phyloP scores from a whole-genome alignment of 78 protist species.

The Monocercomonoides exilis region DNA sequence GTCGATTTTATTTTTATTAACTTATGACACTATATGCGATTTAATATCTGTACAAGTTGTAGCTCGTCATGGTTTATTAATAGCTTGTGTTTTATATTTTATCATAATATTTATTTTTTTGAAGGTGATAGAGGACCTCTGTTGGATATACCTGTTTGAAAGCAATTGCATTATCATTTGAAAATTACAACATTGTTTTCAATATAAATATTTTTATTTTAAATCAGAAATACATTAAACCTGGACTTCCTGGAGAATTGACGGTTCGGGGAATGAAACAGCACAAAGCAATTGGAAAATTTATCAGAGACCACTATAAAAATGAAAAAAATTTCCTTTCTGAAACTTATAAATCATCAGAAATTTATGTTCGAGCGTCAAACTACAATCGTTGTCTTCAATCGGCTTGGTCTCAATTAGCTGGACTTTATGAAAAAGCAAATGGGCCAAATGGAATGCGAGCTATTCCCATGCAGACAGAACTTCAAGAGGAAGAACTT shows the following conservation, averaged over 20 bases:
- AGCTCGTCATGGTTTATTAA: no score
- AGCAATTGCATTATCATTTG: no score
- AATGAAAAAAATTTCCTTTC: not conserved
- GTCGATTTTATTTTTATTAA: no score
- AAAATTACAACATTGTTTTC: no score
- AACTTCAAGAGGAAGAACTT: not conserved
- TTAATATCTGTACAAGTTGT: no score
- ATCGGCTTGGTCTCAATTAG: not conserved
- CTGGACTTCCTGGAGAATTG: slow-evolving; percentile 1
- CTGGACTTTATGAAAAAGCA: not conserved
- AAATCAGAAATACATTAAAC: no score
- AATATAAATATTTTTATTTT: no score
- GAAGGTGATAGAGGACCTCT: no score
- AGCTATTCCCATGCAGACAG: not conserved
- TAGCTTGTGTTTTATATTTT: no score
- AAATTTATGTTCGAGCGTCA: not conserved
- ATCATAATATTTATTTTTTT: no score
- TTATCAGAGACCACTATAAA: not conserved
- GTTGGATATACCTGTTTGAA: no score
- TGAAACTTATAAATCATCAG: not conserved
- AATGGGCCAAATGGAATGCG: not conserved
- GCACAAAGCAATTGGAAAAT: not conserved
- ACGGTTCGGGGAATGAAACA: not conserved
- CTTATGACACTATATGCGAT: no score
- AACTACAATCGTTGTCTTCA: not conserved